Percentiles rank a stretch among this genome's conserved stretches.
phyloP scores from a whole-genome alignment of 768 basidiomycete species.

The Boletus barrowsii region DNA sequence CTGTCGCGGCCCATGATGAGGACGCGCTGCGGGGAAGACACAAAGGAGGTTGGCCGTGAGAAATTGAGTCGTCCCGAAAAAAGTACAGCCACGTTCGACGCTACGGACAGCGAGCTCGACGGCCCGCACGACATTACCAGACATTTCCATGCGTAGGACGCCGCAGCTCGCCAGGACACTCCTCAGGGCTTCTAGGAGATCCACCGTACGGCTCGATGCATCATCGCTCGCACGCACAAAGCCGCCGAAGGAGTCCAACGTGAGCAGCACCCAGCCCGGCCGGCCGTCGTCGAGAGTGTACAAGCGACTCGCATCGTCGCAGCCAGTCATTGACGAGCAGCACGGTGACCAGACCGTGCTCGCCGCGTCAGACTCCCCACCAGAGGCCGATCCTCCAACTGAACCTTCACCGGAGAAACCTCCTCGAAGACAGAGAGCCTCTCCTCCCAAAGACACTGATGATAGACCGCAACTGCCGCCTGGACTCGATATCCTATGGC shows the following conservation, averaged over 20 bases:
- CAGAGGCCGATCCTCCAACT: constrained; percentile 21
- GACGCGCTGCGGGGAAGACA: not conserved
- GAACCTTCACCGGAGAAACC: constrained; percentile 26
- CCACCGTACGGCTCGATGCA: not conserved
- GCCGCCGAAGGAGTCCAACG: constrained; percentile 18
- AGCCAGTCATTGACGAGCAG: constrained; percentile 15
- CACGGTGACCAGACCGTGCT: constrained; percentile 7
- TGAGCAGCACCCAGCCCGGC: constrained; percentile 6
- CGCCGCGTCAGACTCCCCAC: constrained; percentile 22
- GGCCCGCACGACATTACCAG: constrained; percentile 52
- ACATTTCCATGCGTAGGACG: constrained; percentile 59
- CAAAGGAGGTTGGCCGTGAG: constrained; percentile 8
- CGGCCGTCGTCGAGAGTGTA: constrained; percentile 17
- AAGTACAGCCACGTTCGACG: not conserved
- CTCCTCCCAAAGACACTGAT: constrained; percentile 20
- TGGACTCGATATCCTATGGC: constrained; percentile 65
- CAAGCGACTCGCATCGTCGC: constrained; percentile 25
- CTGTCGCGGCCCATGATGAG: constrained; percentile 61
- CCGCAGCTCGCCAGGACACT: constrained; percentile 76
- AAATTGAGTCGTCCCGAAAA: constrained; percentile 1
- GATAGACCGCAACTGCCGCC: constrained; percentile 48
- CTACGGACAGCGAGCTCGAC: constrained; percentile 4
- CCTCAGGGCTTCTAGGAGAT: constrained; percentile 35
- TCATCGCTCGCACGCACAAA: constrained; percentile 23
- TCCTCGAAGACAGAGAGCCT: constrained; percentile 15